phyloP scores from a whole-genome alignment of 306 rosid species.

The Ziziphus jujuba region DNA sequence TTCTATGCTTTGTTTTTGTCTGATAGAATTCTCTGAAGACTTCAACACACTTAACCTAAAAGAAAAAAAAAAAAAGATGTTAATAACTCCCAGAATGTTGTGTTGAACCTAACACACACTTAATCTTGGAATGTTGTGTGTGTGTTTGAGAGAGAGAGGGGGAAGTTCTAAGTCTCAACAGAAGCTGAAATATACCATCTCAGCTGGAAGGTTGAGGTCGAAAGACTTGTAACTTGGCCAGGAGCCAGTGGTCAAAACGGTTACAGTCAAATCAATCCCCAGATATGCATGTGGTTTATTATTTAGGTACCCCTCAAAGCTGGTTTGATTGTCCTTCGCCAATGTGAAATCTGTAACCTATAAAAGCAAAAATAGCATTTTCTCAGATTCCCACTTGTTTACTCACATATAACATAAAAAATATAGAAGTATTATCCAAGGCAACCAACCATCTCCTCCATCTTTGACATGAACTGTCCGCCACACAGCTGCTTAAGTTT shows the following conservation, averaged over 20 bases:
- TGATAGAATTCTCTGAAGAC: slow-evolving; percentile 51
- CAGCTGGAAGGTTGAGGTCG: slow-evolving; percentile 55
- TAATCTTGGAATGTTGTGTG: not conserved
- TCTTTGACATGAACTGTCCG: slow-evolving; percentile 56
- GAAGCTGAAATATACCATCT: slow-evolving; percentile 32
- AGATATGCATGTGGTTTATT: slow-evolving; percentile 37
- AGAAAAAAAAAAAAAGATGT: not conserved
- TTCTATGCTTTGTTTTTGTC: slow-evolving; percentile 53
- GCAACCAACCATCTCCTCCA: slow-evolving; percentile 53
- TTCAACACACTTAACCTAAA: slow-evolving; percentile 50
- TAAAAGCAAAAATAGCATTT: not conserved
- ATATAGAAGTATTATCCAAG: not conserved
- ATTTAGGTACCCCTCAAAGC: slow-evolving; percentile 48
- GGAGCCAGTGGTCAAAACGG: slow-evolving; percentile 52
- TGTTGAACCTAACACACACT: too few relatives aligned
- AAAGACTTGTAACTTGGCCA: slow-evolving; percentile 61
- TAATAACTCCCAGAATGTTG: slow-evolving; percentile 1
- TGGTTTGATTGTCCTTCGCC: slow-evolving; percentile 50
- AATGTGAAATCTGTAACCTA: slow-evolving; percentile 55
- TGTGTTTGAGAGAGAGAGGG: not conserved
- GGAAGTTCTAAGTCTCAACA: too few relatives aligned
- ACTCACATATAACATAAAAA: not conserved
- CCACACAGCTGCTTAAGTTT: slow-evolving; percentile 58
- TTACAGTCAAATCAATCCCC: slow-evolving; percentile 51
- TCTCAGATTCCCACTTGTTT: not conserved